Conservation (phyloP, 306 rosid species). For the Fragaria vesca region DNA sequence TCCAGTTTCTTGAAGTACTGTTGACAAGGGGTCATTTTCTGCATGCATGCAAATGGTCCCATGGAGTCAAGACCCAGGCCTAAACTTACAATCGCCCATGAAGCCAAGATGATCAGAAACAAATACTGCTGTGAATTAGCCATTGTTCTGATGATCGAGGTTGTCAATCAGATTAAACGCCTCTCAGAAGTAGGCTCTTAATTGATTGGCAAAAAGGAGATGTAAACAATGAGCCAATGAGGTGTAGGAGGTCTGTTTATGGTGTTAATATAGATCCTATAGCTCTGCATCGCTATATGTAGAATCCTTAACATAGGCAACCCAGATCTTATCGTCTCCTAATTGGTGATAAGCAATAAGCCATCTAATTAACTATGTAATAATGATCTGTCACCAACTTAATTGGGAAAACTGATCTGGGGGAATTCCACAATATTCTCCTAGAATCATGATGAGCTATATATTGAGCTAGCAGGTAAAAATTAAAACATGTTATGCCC, state of each 20-base stretch:
- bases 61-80: background rate
- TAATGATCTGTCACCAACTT: background rate
- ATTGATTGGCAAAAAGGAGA: background rate
- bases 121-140: background rate
- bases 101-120: background rate
- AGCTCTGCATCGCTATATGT: background rate
- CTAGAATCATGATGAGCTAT: no score
- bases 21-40: slow-evolving; percentile 51
- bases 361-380: background rate
- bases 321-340: background rate
- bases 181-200: background rate
- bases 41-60: slow-evolving; percentile 39
- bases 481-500: no score
- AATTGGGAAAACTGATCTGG: background rate
- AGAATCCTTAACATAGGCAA: background rate
- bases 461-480: no score
- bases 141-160: background rate
- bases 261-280: background rate
- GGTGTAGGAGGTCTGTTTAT: background rate
- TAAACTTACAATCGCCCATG: slow-evolving; percentile 1
- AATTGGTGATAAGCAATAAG: background rate
- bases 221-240: background rate
- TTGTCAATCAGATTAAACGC: background rate
- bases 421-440: background rate
- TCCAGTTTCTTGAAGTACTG: slow-evolving; percentile 22